Evolutionary conservation across 129 eudicot genomes (phyloP).

Genomic region (Ambrosia trifida): DNA sequence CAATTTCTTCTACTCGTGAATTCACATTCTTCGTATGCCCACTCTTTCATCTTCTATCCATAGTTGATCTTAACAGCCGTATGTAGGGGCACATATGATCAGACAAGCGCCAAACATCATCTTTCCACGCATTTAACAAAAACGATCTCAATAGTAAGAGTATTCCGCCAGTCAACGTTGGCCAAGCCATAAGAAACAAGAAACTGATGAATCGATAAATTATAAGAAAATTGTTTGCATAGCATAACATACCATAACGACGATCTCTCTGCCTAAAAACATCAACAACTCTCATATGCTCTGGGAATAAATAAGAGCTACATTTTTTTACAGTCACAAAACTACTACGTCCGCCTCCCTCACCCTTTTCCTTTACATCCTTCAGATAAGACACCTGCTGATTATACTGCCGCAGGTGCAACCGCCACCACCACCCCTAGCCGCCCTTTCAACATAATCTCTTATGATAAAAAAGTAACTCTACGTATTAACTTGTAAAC

Average conservation of each 20-base stretch:
- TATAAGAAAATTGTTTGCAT: constrained; percentile 19
- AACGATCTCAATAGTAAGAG: too few species aligned
- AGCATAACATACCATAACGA: constrained; percentile 16
- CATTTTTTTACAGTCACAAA: constrained; percentile 79
- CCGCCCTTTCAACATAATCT: constrained; percentile 47
- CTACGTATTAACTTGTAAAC: constrained; percentile 67
- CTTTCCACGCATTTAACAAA: too few species aligned
- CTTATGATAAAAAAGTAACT: constrained; percentile 40
- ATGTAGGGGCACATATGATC: too few species aligned
- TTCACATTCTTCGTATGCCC: too few species aligned
- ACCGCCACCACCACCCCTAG: constrained; percentile 13
- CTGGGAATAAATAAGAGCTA: constrained; percentile 45
- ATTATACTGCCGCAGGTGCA: constrained; percentile 43
- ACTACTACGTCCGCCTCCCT: constrained; percentile 30
- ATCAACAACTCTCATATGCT: constrained; percentile 14
- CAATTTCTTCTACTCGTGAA: too few species aligned
- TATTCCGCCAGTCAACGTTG: too few species aligned
- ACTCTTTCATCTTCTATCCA: too few species aligned
- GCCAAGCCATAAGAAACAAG: not conserved
- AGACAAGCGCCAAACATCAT: too few species aligned
- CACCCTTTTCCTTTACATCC: constrained; percentile 28
- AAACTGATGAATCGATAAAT: not conserved
- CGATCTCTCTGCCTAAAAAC: constrained; percentile 15
- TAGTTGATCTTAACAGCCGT: too few species aligned
- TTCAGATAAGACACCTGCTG: constrained; percentile 21